Evolutionary conservation across 1,284 basidiomycete genomes (phyloP), one percentile per base, ranked within the genome.

Genomic region (Trametes pubescens): DNA sequence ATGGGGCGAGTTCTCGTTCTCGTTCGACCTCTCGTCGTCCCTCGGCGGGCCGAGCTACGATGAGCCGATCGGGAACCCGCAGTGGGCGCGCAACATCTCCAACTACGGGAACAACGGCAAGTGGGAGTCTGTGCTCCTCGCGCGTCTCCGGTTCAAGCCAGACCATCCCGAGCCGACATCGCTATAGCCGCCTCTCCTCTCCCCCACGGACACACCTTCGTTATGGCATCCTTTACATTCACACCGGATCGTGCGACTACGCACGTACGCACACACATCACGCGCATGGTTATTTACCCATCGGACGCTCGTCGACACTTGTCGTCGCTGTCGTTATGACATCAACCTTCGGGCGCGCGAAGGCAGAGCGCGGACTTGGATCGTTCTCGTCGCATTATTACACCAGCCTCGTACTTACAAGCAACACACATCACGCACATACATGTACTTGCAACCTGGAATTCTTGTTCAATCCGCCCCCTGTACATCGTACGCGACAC

Each of bases 1-100:
- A 1, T 92, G 90, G 90, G 90, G 90, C n/a, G 79, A 81, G 24
- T 92, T 91, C 11, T 83, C 83, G 57, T 71, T 54, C 81, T 88
- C 71, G 11, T 82, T 78, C 1, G 80, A 82, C 21, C 63, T 80
- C 34, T 74, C 80, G 16, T 68, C 72, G 61, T 77, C 62, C 68
- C 64, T 73, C 77, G 83, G 52, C 14, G 71, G 71, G 8, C 71
- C 71, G n/a, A 58, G 63, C 37, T 61, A 61, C 60, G 60, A 61
- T 53, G 60, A 61, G 53, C 60, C 60, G 37, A 26, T 56, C 34
- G 54, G 37, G 29, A 34, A 13, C 29, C 60, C 60, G 53, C 60
- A 61, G 46, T 68, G 65, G 49, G 61, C 64, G 59, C 29, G 53
- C 21, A 66, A 69, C 59, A 47, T 69, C 21, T 66, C 65, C 3